Evolutionary conservation across 179 eudicot genomes (phyloP).

Genomic region (Silene noctiflora): DNA sequence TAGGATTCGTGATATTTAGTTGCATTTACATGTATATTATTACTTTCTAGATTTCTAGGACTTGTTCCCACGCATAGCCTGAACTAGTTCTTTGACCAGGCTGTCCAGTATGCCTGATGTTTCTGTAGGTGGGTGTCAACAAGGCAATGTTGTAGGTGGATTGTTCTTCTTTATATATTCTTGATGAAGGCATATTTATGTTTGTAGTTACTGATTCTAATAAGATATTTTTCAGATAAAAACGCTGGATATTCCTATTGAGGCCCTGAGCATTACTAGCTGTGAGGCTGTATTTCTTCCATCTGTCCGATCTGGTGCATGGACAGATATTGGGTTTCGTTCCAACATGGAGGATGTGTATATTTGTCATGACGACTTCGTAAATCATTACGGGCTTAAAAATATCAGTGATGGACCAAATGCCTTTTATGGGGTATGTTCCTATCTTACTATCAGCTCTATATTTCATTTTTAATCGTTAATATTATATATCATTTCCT

Average conservation of each 20-base stretch:
- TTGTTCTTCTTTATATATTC: background rate
- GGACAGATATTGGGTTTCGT: constrained; percentile 86
- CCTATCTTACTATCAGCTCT: background rate
- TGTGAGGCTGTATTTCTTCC: constrained; percentile 49
- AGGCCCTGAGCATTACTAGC: constrained; percentile 33
- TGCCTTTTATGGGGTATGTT: constrained; percentile 85
- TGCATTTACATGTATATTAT: no score
- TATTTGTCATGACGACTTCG: constrained; percentile 65
- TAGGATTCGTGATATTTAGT: no score
- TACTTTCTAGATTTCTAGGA: no score
- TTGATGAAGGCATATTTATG: background rate
- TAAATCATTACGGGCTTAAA: constrained; percentile 48
- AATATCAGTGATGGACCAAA: constrained; percentile 43
- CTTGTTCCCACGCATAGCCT: background rate
- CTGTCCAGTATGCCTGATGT: background rate
- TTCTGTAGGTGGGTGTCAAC: background rate
- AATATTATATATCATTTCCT: no score
- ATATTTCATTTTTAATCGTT: no score
- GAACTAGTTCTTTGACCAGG: background rate
- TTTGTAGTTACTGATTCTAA: constrained; percentile 31
- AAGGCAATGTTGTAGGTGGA: no score
- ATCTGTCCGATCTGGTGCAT: constrained; percentile 82
- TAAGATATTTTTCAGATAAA: constrained; percentile 48
- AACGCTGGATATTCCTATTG: constrained; percentile 44
- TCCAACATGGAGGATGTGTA: constrained; percentile 87